These are phyloP conservation scores for Ophioceras dolichostomum DNA, from an alignment of 2,329 filamentous ascomycete genomes.

Conservation along the genomic window DNA sequence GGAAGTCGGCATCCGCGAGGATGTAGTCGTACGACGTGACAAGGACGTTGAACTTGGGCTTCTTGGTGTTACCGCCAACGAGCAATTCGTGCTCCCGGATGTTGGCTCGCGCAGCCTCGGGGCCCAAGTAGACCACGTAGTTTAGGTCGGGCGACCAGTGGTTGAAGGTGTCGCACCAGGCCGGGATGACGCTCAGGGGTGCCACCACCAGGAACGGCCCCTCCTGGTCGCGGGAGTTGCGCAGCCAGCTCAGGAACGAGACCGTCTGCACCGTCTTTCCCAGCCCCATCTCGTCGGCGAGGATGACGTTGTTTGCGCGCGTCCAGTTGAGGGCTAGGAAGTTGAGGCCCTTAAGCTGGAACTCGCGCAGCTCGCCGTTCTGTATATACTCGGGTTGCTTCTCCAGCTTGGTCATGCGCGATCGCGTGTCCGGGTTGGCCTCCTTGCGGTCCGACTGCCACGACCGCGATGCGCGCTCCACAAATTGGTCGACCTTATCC, in stretches of 20 bases:
- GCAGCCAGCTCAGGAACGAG: conserved; percentile 92
- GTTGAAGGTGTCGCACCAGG: conserved; percentile 97
- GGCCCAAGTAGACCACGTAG: conserved; percentile 93
- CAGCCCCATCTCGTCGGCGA: conserved; percentile 97
- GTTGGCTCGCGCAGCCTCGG: conserved; percentile 71
- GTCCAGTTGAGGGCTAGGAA: conserved; percentile 96
- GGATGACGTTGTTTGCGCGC: conserved; percentile 84
- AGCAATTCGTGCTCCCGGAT: conserved; percentile 87
- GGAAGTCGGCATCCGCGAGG: conserved; percentile 68
- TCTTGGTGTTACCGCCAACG: conserved; percentile 72
- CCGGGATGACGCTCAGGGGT: conserved; percentile 89
- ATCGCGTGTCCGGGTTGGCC: conserved; percentile 61
- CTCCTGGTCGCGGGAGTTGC: conserved; percentile 78
- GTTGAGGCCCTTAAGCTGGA: conserved; percentile 89
- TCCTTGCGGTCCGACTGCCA: conserved; percentile 73
- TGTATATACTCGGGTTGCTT: conserved; percentile 78
- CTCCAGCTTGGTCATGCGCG: conserved; percentile 60
- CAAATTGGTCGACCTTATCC: conserved; percentile 79
- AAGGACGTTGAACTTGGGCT: conserved; percentile 93
- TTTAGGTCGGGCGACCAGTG: conserved; percentile 92
- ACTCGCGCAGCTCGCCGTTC: conserved; percentile 75
- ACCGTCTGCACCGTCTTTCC: conserved; percentile 98
- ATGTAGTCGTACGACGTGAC: conserved; percentile 98
- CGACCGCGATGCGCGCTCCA: conserved; percentile 70
- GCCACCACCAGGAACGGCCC: conserved; percentile 97